Evolutionary conservation across 306 rosid species (phyloP).

Genomic region (Vachellia pachyceras): DNA sequence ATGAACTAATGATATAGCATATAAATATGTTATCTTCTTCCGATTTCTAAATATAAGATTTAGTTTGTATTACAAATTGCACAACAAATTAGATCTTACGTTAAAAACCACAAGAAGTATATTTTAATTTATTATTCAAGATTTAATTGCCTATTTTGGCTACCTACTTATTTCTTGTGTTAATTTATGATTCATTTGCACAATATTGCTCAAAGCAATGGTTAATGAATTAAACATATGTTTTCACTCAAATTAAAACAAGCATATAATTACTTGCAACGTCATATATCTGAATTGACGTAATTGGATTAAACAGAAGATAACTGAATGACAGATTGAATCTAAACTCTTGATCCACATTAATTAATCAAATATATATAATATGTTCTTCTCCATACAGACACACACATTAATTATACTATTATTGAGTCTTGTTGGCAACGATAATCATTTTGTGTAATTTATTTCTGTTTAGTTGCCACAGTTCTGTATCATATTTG

Average conservation of each 20-base stretch:
- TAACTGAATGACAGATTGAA: background rate
- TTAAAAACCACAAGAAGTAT: too few relatives aligned
- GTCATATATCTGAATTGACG: background rate
- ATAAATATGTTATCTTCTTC: too few relatives aligned
- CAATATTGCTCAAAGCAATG: background rate
- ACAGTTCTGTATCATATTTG: background rate
- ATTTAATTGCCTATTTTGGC: background rate
- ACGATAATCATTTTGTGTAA: too few relatives aligned
- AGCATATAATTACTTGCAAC: background rate
- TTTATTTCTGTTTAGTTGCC: background rate
- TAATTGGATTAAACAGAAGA: background rate
- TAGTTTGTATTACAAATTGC: too few relatives aligned
- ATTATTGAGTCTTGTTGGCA: too few relatives aligned
- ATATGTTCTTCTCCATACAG: too few relatives aligned
- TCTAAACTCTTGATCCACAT: background rate
- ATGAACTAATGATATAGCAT: too few relatives aligned
- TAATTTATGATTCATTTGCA: background rate
- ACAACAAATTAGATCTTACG: too few relatives aligned
- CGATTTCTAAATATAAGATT: too few relatives aligned
- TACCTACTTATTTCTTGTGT: background rate
- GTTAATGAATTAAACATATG: background rate
- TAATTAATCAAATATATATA: background rate
- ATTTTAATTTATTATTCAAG: background rate
- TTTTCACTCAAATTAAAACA: background rate
- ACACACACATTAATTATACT: too few relatives aligned